These are phyloP conservation scores for Escallonia rubra DNA, from an alignment of 129 eudicot species.

Conservation along the genomic window DNA sequence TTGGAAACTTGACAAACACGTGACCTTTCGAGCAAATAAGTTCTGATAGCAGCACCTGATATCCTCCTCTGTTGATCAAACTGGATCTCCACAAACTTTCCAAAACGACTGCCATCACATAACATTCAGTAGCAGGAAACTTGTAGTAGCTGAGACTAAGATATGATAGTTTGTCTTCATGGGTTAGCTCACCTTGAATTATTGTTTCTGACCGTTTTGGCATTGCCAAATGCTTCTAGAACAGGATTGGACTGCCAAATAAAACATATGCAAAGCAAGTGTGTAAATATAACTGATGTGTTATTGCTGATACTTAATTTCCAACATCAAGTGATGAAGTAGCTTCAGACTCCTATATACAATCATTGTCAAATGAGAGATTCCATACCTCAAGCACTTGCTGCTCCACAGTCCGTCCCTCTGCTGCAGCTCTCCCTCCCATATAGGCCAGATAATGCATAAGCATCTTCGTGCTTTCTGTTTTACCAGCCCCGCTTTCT, in stretches of 20 bases:
- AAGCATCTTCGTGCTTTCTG: slow-evolving; percentile 83
- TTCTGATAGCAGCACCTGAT: slow-evolving; percentile 93
- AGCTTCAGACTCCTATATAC: too few species aligned
- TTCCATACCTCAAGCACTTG: slow-evolving; percentile 77
- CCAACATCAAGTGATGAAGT: too few species aligned
- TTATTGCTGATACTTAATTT: too few species aligned
- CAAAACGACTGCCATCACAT: slow-evolving; percentile 71
- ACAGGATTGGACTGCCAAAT: slow-evolving; percentile 74
- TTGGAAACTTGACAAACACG: slow-evolving; percentile 96
- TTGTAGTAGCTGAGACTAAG: neutral
- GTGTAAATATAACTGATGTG: neutral
- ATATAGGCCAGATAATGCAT: slow-evolving; percentile 86
- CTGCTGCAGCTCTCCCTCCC: slow-evolving; percentile 62
- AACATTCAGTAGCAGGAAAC: slow-evolving; percentile 10
- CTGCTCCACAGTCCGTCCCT: slow-evolving; percentile 73
- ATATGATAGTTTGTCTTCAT: slow-evolving; percentile 1
- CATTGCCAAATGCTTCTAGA: slow-evolving; percentile 81
- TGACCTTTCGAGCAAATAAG: slow-evolving; percentile 85
- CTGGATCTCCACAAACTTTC: slow-evolving; percentile 91
- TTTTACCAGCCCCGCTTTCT: slow-evolving; percentile 97
- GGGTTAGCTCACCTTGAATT: slow-evolving; percentile 53
- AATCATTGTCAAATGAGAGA: neutral
- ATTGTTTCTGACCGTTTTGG: slow-evolving; percentile 76
- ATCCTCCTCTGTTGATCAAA: slow-evolving; percentile 63
- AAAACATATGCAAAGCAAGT: neutral